A percentile compares a stretch with the other conserved stretches of the same genome.
phyloP scores from a whole-genome alignment of 495 filamentous ascomycete genomes.

The Tetracladium setigerum region DNA sequence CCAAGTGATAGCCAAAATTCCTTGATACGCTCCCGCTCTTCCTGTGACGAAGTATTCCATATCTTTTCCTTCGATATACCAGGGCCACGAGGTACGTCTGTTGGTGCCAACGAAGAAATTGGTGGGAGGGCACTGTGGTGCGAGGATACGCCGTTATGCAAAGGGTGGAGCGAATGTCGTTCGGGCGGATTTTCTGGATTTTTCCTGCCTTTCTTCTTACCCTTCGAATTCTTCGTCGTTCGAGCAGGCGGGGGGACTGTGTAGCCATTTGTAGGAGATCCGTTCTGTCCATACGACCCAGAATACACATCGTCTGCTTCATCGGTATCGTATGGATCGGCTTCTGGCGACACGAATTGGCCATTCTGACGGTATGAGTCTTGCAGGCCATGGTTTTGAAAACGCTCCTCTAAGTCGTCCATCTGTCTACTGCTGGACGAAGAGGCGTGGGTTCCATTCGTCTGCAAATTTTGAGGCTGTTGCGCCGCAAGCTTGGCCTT shows the following conservation, averaged over 20 bases:
- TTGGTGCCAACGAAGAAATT: slow-evolving; percentile 18
- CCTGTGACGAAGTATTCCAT: slow-evolving; percentile 90
- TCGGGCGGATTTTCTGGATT: slow-evolving; percentile 1
- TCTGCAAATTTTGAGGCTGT: slow-evolving; percentile 5
- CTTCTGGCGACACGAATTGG: slow-evolving; percentile 26
- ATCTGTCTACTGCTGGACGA: slow-evolving; percentile 11
- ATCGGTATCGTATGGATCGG: slow-evolving; percentile 38
- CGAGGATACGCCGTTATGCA: slow-evolving; percentile 19
- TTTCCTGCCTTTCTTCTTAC: slow-evolving; percentile 49
- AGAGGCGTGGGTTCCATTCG: slow-evolving; percentile 10
- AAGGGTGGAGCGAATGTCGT: slow-evolving; percentile 16
- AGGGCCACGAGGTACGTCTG: slow-evolving; percentile 30
- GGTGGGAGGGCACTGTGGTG: slow-evolving; percentile 15
- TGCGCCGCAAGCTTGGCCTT: slow-evolving; percentile 64
- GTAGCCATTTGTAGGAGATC: slow-evolving; percentile 20
- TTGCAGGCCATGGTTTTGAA: slow-evolving; percentile 18
- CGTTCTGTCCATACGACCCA: slow-evolving; percentile 27
- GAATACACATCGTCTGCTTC: slow-evolving; percentile 36
- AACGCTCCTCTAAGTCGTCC: slow-evolving; percentile 18
- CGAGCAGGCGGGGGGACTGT: slow-evolving; percentile 21
- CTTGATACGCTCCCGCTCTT: slow-evolving; percentile 95
- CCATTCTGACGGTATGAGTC: slow-evolving; percentile 13
- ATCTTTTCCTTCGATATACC: slow-evolving; percentile 71
- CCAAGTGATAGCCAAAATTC: slow-evolving; percentile 97
- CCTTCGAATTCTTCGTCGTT: slow-evolving; percentile 51